A percentile compares a stretch with the other conserved stretches of the same genome.
Evolutionary conservation across 2,329 filamentous ascomycete genomes (phyloP).

Genomic region (Sclerotinia subarctica): DNA sequence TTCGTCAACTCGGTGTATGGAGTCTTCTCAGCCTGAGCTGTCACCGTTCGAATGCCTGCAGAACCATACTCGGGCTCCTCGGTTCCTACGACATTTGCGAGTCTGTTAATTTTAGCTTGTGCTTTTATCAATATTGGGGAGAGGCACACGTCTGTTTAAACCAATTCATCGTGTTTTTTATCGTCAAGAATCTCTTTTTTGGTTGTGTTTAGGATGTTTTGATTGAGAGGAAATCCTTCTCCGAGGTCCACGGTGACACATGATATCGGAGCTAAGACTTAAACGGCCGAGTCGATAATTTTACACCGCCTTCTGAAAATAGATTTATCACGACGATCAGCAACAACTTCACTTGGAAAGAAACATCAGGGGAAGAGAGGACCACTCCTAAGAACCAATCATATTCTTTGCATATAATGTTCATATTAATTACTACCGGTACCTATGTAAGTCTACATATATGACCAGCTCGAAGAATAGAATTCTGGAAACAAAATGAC

Average conservation of each 20-base stretch:
- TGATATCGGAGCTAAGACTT: not conserved
- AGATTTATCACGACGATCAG: not conserved
- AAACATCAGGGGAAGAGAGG: not conserved
- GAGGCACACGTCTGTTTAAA: slow-evolving; percentile 22
- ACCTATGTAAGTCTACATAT: not conserved
- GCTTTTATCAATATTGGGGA: slow-evolving; percentile 1
- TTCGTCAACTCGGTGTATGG: slow-evolving; percentile 77
- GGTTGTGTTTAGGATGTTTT: slow-evolving; percentile 9
- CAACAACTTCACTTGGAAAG: not conserved
- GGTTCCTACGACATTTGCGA: slow-evolving; percentile 84
- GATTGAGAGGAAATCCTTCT: slow-evolving; percentile 14
- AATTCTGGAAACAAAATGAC: not conserved
- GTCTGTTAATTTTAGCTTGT: slow-evolving; percentile 42
- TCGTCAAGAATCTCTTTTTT: slow-evolving; percentile 13
- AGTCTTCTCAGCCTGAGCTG: slow-evolving; percentile 71
- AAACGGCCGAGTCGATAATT: not conserved
- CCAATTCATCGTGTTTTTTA: slow-evolving; percentile 21
- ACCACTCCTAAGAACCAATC: not conserved
- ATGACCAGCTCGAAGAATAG: not conserved
- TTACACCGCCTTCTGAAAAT: not conserved
- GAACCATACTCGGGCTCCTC: slow-evolving; percentile 95
- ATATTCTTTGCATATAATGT: no score
- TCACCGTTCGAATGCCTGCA: slow-evolving; percentile 80
- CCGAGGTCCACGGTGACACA: slow-evolving; percentile 11
- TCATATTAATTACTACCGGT: not conserved